Conservation (phyloP, 345 rosid genomes). For the Citrus cavaleriei region DNA sequence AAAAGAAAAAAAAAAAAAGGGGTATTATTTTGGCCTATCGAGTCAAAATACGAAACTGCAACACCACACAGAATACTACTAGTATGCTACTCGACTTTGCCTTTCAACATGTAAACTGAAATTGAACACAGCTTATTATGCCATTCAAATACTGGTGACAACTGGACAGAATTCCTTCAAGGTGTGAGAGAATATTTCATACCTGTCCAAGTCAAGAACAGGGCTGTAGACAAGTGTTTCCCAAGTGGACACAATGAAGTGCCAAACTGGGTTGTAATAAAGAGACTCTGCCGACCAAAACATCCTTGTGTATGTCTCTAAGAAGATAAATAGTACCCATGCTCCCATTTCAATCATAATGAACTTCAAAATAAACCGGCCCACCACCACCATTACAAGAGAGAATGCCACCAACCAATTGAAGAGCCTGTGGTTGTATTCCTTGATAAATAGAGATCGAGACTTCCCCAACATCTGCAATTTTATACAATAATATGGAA, state of each 20-base stretch:
- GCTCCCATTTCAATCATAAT: slow-evolving; percentile 89
- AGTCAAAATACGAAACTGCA: neutral
- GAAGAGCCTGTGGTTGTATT: slow-evolving; percentile 91
- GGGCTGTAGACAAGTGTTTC: slow-evolving; percentile 94
- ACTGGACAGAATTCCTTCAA: neutral
- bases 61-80: neutral
- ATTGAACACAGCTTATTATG: neutral
- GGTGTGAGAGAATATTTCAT: neutral
- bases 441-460: slow-evolving; percentile 78
- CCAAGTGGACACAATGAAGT: slow-evolving; percentile 84
- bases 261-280: slow-evolving; percentile 94
- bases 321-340: slow-evolving; percentile 91
- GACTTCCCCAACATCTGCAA: slow-evolving; percentile 90
- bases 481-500: neutral
- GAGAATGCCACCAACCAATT: slow-evolving; percentile 97
- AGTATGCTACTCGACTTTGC: neutral
- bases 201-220: slow-evolving; percentile 95
- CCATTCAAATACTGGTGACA: neutral
- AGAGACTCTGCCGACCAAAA: slow-evolving; percentile 97
- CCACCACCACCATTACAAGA: slow-evolving; percentile 90
- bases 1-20: too few species aligned
- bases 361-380: slow-evolving; percentile 88
- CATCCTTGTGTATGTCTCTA: slow-evolving; percentile 94
- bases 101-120: neutral
- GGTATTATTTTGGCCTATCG: neutral